Conservation (phyloP, 2,329 filamentous ascomycete species). For the Paecilomyces fulvus region DNA sequence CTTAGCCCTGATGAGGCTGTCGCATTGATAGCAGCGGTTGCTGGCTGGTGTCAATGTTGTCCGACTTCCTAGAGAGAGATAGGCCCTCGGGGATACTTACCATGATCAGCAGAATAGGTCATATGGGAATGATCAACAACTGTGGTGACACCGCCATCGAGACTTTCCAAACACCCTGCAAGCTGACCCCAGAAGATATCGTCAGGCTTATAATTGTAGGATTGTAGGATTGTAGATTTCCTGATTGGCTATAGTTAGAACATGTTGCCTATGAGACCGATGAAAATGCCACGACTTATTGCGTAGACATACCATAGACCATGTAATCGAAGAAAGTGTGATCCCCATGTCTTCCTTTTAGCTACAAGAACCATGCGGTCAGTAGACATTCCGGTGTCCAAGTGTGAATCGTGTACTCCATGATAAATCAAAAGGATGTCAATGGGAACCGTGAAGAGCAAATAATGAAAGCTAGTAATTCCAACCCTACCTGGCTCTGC, state of each 20-base stretch:
- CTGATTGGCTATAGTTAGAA: not conserved
- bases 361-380: conserved; percentile 11
- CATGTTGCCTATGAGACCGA: not conserved
- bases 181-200: conserved; percentile 41
- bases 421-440: no score
- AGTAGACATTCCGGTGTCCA: not conserved
- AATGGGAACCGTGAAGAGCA: no score
- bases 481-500: conserved; percentile 21
- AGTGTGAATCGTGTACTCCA: no score
- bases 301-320: conserved; percentile 4
- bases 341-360: conserved; percentile 31
- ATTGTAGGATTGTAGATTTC: conserved; percentile 10
- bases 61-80: not conserved
- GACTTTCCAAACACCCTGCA: conserved; percentile 12
- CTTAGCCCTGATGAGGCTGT: conserved; percentile 21
- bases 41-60: conserved; percentile 3
- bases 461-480: not conserved
- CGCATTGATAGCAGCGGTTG: conserved; percentile 14
- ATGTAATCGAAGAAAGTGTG: conserved; percentile 36
- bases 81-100: conserved; percentile 4
- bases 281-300: not conserved
- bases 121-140: conserved; percentile 26
- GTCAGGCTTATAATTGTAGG: conserved; percentile 23
- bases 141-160: conserved; percentile 18
- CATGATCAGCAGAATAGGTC: conserved; percentile 17